These are phyloP conservation scores for Vigna unguiculata DNA, from an alignment of 306 rosid genomes.

Conservation along the genomic window DNA sequence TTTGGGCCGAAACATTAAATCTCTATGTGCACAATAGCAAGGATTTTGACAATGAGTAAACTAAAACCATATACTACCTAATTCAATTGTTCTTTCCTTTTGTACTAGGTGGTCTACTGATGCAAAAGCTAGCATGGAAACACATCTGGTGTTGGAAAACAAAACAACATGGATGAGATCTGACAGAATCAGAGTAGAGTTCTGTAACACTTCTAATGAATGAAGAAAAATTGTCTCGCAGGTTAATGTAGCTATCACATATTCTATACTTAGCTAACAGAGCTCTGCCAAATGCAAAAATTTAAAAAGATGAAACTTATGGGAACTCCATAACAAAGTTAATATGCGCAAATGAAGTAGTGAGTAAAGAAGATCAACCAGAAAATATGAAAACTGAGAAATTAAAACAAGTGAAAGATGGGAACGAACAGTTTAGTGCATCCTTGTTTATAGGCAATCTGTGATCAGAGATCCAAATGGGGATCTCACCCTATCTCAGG, in stretches of 20 bases:
- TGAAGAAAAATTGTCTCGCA: too few relatives aligned
- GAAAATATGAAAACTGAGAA: not conserved
- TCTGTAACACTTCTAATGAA: not conserved
- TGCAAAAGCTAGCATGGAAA: slow-evolving; percentile 1
- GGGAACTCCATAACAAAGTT: not conserved
- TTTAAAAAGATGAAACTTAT: slow-evolving; percentile 20
- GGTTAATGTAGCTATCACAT: slow-evolving; percentile 12
- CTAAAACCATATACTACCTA: not conserved
- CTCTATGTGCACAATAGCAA: not conserved
- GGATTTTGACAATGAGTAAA: slow-evolving; percentile 25
- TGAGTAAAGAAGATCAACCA: slow-evolving; percentile 29
- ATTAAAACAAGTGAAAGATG: slow-evolving; percentile 8
- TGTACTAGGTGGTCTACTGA: not conserved
- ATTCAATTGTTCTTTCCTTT: slow-evolving; percentile 17
- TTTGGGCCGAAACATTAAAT: too few relatives aligned
- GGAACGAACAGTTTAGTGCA: not conserved
- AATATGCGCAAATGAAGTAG: not conserved
- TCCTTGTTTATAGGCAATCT: not conserved
- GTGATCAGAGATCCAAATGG: slow-evolving; percentile 29
- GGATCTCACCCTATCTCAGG: slow-evolving; percentile 36
- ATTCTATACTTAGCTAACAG: not conserved
- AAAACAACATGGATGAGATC: slow-evolving; percentile 10
- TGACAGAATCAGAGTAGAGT: slow-evolving; percentile 11
- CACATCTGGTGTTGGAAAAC: slow-evolving; percentile 5
- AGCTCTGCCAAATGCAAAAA: slow-evolving; percentile 3